These are phyloP conservation scores for Terfezia boudieri DNA, from an alignment of 495 filamentous ascomycete species.

Conservation along the genomic window DNA sequence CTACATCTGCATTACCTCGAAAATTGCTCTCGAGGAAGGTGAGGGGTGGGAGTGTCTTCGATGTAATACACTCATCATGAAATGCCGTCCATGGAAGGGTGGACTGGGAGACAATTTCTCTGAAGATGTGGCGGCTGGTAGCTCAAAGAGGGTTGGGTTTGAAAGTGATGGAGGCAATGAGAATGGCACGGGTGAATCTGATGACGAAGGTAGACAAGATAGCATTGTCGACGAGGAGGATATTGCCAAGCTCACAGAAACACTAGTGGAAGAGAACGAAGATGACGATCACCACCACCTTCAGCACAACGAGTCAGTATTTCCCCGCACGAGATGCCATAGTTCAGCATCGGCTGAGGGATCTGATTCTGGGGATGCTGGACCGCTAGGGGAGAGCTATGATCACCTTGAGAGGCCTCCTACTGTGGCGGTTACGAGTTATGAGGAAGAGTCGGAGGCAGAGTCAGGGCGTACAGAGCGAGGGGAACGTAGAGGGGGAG, in stretches of 20 bases:
- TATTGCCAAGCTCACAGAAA: neutral
- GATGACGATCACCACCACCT: neutral
- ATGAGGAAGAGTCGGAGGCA: neutral
- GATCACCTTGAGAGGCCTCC: neutral
- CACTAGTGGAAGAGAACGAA: neutral
- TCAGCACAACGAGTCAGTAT: neutral
- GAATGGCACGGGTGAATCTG: constrained; percentile 6
- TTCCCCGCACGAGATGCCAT: no score
- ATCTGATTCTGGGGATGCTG: neutral
- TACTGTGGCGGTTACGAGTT: no score
- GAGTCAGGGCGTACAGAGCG: neutral
- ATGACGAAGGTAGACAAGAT: constrained; percentile 4
- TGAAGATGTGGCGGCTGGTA: constrained; percentile 3
- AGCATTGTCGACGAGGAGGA: neutral
- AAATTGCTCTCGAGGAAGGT: constrained; percentile 77
- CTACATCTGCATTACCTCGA: constrained; percentile 84
- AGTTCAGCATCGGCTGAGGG: neutral
- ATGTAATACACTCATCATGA: constrained; percentile 64
- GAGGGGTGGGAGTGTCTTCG: constrained; percentile 91
- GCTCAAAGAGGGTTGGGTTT: constrained; percentile 10
- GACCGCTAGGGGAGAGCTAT: neutral
- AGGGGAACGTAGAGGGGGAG: neutral
- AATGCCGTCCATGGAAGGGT: constrained; percentile 82
- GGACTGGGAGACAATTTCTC: constrained; percentile 17
- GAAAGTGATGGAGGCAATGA: constrained; percentile 18